phyloP scores from a whole-genome alignment of 441 rosid genomes.

The Brassica balearica region DNA sequence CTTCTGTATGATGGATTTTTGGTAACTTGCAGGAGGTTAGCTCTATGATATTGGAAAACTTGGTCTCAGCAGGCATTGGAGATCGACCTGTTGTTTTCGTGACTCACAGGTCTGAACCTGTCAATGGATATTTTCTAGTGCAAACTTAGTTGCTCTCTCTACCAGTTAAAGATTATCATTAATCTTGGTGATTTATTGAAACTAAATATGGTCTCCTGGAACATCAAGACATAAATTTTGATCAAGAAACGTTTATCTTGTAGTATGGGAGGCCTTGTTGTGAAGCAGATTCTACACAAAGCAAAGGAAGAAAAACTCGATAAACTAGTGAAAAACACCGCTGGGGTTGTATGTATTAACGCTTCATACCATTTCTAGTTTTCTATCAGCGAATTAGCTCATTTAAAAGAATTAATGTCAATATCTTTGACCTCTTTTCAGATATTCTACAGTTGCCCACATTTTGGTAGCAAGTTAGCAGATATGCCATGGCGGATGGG shows the following conservation, averaged over 20 bases:
- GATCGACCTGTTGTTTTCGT: constrained; percentile 95
- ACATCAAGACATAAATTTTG: constrained; percentile 27
- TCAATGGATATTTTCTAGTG: constrained; percentile 15
- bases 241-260: constrained; percentile 40
- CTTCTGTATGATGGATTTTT: constrained; percentile 31
- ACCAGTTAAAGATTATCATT: too few species aligned
- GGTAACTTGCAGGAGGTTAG: constrained; percentile 80
- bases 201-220: constrained; percentile 18
- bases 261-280: constrained; percentile 99
- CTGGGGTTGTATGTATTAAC: constrained; percentile 76
- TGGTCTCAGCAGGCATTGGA: constrained; percentile 94
- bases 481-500: constrained; percentile 99
- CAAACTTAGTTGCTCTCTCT: constrained; percentile 3
- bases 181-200: constrained; percentile 14
- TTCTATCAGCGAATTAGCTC: constrained; percentile 4
- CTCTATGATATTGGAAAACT: constrained; percentile 78
- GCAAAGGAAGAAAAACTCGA: constrained; percentile 83
- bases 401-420: constrained; percentile 6
- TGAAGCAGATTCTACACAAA: constrained; percentile 91
- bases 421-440: constrained; percentile 43
- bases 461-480: constrained; percentile 97
- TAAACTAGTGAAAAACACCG: constrained; percentile 82
- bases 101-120: constrained; percentile 79
- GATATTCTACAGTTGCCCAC: constrained; percentile 99
- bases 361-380: neutral